Evolutionary conservation across 192 early-diverging fungal genomes (phyloP), one percentile per base, ranked within the genome.

Genomic region (Spizellomyces sp.): DNA sequence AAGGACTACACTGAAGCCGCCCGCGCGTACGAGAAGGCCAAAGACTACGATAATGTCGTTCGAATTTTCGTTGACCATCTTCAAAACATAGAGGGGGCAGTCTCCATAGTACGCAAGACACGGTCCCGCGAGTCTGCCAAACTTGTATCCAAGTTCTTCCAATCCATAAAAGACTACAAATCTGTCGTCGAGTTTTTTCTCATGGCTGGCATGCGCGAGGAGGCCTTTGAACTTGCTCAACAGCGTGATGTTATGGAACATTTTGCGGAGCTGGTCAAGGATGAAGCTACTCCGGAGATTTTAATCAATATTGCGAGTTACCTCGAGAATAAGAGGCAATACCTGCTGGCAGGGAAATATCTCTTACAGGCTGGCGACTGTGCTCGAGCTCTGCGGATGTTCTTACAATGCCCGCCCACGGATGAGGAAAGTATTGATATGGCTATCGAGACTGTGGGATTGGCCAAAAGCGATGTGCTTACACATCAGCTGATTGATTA

Each of bases 401-500:
- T 87, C 56, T 65, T 84, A 22, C 67, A 80, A 27, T 64, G 71
- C 42, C 79, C 75, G 19, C 62, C 76, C 8, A 10, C 64, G 15
- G 77, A 78, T 36, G 71, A 66, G 9, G 67, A 59, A 43, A 48
- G 66, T 36, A 67, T 86, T 22, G 85, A 87, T 19, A 50, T 74
- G 12, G 85, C 85, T 5, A 87, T 87, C 55, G 82, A 83, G 46
- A 78, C 78, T 9, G 80, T 87, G 41, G 85, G 85, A 4, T n/a
- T 80, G 43, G 85, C 85, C 9, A 84, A 83, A 59, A 81, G 71
- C 67, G 85, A 87, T 58, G 58, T 47, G 3, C 71, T 87, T 7
- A 87, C 84, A 14, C 84, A 85, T 57, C 78, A 83, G 70, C 67
- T 87, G 14, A 86, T 87, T 54, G 85, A 84, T 67, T 87, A 70